These are phyloP conservation scores for Eimeria nieschulzi DNA, from an alignment of 169 alveolate species.

Conservation along the genomic window DNA sequence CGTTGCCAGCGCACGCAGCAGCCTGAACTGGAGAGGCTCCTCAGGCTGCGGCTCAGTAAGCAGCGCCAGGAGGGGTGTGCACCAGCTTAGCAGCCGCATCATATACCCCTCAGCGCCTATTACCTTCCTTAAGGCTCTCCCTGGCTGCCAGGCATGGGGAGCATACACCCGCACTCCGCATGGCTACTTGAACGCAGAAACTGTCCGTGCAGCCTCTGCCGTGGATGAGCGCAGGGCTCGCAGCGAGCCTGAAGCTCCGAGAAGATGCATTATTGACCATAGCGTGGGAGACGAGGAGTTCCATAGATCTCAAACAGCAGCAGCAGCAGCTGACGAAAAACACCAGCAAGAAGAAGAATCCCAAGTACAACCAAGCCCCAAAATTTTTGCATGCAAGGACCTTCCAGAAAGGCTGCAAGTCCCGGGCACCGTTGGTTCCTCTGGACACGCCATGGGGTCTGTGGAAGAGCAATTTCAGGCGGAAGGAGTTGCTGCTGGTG, in stretches of 20 bases:
- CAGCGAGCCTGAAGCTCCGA: not conserved
- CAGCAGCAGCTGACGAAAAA: not conserved
- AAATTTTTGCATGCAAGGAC: too few relatives aligned
- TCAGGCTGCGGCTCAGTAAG: not conserved
- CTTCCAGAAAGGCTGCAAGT: too few relatives aligned
- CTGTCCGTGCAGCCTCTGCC: slow-evolving; percentile 41
- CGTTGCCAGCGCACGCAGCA: not conserved
- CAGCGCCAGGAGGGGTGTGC: not conserved
- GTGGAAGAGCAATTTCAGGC: too few relatives aligned
- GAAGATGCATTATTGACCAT: too few relatives aligned
- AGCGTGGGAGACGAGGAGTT: not conserved
- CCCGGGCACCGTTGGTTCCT: too few relatives aligned
- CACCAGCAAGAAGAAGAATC: not conserved
- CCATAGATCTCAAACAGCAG: not conserved
- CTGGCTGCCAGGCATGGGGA: not conserved
- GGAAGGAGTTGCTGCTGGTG: too few relatives aligned
- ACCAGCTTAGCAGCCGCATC: slow-evolving; percentile 13
- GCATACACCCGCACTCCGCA: slow-evolving; percentile 4
- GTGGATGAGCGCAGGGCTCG: not conserved
- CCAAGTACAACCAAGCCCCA: not conserved
- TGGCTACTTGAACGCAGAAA: slow-evolving; percentile 49
- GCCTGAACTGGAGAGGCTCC: not conserved
- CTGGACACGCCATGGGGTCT: too few relatives aligned
- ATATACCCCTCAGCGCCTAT: slow-evolving; percentile 29
- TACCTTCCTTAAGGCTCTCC: slow-evolving; percentile 7